These are phyloP conservation scores for Pestalotiopsis sp. DNA, from an alignment of 2,329 filamentous ascomycete genomes.

Conservation along the genomic window DNA sequence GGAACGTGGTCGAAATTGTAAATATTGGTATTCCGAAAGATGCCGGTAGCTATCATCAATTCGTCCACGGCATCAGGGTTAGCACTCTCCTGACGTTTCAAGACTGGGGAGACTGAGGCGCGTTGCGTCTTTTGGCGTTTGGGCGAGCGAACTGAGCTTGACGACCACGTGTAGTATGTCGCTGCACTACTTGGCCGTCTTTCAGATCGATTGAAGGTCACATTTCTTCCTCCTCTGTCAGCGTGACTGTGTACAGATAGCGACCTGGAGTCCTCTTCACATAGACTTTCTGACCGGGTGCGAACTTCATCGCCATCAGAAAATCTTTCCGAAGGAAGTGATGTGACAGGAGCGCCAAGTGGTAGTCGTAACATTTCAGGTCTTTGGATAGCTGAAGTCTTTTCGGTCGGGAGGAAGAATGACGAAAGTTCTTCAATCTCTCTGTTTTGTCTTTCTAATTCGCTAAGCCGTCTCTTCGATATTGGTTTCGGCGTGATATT, in stretches of 20 bases:
- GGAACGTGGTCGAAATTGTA: no score
- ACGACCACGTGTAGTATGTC: neutral
- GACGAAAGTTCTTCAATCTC: constrained; percentile 37
- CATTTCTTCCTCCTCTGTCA: no score
- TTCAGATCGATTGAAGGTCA: neutral
- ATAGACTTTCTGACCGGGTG: no score
- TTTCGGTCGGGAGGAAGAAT: constrained; percentile 32
- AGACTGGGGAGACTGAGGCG: neutral
- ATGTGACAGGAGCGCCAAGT: neutral
- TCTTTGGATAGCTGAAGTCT: neutral
- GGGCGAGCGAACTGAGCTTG: neutral
- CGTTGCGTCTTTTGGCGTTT: neutral
- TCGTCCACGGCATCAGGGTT: no score
- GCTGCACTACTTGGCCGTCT: neutral
- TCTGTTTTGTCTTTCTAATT: constrained; percentile 29
- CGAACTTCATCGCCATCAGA: no score
- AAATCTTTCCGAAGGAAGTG: no score
- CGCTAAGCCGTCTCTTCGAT: constrained; percentile 21
- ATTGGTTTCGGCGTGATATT: constrained; percentile 22
- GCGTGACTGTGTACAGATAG: no score
- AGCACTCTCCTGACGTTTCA: no score
- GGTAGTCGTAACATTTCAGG: neutral
- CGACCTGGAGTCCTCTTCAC: no score
- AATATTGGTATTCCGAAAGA: no score
- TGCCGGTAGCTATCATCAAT: no score